phyloP scores from a whole-genome alignment of 2,329 filamentous ascomycete species.

The Thielaviopsis ethacetica region DNA sequence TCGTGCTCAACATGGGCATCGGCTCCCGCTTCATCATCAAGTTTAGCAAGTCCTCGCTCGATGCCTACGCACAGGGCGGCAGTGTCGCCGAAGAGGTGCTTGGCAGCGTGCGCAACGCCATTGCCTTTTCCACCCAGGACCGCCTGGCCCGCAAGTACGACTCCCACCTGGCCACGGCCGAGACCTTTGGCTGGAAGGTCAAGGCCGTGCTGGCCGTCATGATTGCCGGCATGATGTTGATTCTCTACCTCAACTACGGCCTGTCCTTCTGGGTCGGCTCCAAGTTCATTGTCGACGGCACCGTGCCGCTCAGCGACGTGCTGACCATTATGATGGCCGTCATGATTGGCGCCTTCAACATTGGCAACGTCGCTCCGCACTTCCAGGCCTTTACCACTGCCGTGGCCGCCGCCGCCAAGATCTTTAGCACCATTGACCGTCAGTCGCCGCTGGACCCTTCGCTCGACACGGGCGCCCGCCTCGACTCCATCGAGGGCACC shows the following conservation, averaged over 20 bases:
- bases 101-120: constrained; percentile 80
- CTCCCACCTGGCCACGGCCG: constrained; percentile 52
- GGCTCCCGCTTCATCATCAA: constrained; percentile 62
- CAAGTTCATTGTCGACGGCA: constrained; percentile 50
- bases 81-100: constrained; percentile 88
- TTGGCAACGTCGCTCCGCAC: constrained; percentile 78
- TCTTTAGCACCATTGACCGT: constrained; percentile 87
- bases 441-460: constrained; percentile 67
- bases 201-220: constrained; percentile 60
- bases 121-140: constrained; percentile 85
- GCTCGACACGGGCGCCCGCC: constrained; percentile 50
- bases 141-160: constrained; percentile 83
- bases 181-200: constrained; percentile 59
- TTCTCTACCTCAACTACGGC: constrained; percentile 76
- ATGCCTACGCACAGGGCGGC: constrained; percentile 69
- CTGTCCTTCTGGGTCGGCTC: constrained; percentile 82
- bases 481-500: constrained; percentile 57
- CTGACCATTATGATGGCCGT: constrained; percentile 79
- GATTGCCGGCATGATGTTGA: constrained; percentile 67
- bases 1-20: constrained; percentile 60
- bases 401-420: constrained; percentile 73
- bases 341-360: constrained; percentile 82
- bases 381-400: constrained; percentile 72
- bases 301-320: constrained; percentile 51
- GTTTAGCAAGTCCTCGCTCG: constrained; percentile 61